Percentiles rank a stretch among this genome's conserved stretches.
These are phyloP conservation scores for Podospora pseudopauciseta DNA, from an alignment of 495 filamentous ascomycete genomes.

Conservation along the genomic window DNA sequence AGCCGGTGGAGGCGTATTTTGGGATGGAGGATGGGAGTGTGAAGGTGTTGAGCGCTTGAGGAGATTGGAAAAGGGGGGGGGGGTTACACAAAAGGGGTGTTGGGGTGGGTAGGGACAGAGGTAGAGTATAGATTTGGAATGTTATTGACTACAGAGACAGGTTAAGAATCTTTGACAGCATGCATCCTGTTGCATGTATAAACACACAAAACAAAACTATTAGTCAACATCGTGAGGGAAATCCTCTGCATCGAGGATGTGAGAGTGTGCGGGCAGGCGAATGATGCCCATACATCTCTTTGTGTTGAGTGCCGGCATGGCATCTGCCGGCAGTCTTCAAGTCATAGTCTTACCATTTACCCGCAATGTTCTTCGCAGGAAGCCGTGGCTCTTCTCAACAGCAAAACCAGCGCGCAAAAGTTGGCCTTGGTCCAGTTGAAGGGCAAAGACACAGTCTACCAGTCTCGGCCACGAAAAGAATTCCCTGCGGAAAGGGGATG, in stretches of 20 bases:
- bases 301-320: neutral
- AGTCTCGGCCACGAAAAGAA: too few relatives aligned
- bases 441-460: too few relatives aligned
- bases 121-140: neutral
- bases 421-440: too few relatives aligned
- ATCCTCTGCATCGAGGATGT: too few relatives aligned
- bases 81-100: neutral
- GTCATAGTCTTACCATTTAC: neutral
- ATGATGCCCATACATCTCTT: too few relatives aligned
- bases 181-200: neutral
- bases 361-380: neutral
- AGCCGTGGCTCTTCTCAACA: too few relatives aligned
- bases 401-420: too few relatives aligned
- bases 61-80: neutral
- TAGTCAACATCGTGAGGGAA: too few relatives aligned
- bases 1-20: slow-evolving; percentile 91
- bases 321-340: neutral
- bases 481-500: too few relatives aligned
- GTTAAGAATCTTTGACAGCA: too few relatives aligned
- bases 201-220: neutral
- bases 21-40: slow-evolving; percentile 67
- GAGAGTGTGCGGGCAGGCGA: too few relatives aligned
- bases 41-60: slow-evolving; percentile 13
- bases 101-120: neutral
- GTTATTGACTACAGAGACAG: neutral